These are phyloP conservation scores for Aspergillus piperis DNA, from an alignment of 2,329 filamentous ascomycete genomes.

Conservation along the genomic window DNA sequence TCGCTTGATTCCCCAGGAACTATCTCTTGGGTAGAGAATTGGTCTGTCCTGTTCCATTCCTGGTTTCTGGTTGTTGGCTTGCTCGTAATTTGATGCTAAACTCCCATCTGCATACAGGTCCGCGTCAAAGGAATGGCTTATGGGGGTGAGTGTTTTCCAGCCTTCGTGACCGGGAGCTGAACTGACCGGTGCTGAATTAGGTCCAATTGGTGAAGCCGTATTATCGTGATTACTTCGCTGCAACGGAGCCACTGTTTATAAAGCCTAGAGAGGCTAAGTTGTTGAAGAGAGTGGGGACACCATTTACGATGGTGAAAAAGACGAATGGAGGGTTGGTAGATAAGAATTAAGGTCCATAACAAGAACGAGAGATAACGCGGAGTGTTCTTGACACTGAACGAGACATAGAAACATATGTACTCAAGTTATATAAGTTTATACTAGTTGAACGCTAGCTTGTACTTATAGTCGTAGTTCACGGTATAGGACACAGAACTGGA, in stretches of 20 bases:
- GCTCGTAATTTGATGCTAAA: background rate
- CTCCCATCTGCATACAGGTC: constrained; percentile 14
- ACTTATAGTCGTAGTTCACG: too few relatives aligned
- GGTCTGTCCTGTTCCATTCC: constrained; percentile 26
- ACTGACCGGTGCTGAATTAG: constrained; percentile 15
- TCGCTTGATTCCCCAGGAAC: constrained; percentile 39
- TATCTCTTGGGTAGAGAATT: constrained; percentile 46
- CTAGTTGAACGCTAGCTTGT: too few relatives aligned
- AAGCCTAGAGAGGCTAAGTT: constrained; percentile 42
- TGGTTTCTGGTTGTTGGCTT: background rate
- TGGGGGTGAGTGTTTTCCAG: constrained; percentile 16
- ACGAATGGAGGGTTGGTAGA: background rate
- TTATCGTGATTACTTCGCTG: constrained; percentile 44
- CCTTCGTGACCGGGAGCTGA: too few relatives aligned
- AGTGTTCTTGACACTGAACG: too few relatives aligned
- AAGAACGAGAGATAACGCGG: too few relatives aligned
- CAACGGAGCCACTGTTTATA: constrained; percentile 44
- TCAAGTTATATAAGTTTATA: too few relatives aligned
- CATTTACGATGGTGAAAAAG: background rate
- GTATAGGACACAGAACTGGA: too few relatives aligned
- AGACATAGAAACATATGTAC: too few relatives aligned
- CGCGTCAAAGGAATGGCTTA: constrained; percentile 35
- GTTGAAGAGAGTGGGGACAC: constrained; percentile 26
- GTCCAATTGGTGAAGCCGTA: constrained; percentile 45
- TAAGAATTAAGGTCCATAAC: too few relatives aligned